A percentile compares a stretch with the other conserved stretches of the same genome.
These are phyloP conservation scores for Neocallimastix lanati DNA, from an alignment of 192 early-diverging fungal species.

Conservation along the genomic window DNA sequence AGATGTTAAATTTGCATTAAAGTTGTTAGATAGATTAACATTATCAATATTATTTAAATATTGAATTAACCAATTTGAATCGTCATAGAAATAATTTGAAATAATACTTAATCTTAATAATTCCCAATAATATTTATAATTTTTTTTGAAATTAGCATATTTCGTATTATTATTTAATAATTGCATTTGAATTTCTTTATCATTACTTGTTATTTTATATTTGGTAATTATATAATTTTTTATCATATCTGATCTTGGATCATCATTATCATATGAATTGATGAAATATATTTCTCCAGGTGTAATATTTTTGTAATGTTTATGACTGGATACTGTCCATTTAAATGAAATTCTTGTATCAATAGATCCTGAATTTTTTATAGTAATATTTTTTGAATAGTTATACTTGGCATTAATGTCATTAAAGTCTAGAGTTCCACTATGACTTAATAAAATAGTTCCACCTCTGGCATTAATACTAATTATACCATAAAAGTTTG, in stretches of 20 bases:
- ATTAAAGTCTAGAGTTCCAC: slow-evolving; percentile 33
- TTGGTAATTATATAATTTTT: slow-evolving; percentile 13
- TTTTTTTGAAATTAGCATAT: not conserved
- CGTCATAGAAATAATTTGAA: slow-evolving; percentile 13
- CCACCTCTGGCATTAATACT: slow-evolving; percentile 24
- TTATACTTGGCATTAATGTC: slow-evolving; percentile 36
- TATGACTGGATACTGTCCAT: slow-evolving; percentile 34
- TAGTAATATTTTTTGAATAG: slow-evolving; percentile 22
- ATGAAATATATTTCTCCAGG: slow-evolving; percentile 13
- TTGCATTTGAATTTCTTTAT: not conserved
- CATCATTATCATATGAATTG: slow-evolving; percentile 23
- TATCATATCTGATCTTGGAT: slow-evolving; percentile 34
- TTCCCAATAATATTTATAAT: not conserved
- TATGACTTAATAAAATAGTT: slow-evolving; percentile 27
- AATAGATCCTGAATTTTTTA: slow-evolving; percentile 35
- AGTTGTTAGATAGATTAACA: not conserved
- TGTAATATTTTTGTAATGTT: slow-evolving; percentile 8
- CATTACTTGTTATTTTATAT: not conserved
- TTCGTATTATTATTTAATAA: not conserved
- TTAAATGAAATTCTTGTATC: slow-evolving; percentile 19
- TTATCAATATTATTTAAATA: not conserved
- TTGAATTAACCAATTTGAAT: not conserved
- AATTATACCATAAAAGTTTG: not conserved
- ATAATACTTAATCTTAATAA: slow-evolving; percentile 10
- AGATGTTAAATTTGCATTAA: not conserved